These are phyloP conservation scores for Lentinus tigrinus DNA, from an alignment of 768 basidiomycete species.

Conservation along the genomic window DNA sequence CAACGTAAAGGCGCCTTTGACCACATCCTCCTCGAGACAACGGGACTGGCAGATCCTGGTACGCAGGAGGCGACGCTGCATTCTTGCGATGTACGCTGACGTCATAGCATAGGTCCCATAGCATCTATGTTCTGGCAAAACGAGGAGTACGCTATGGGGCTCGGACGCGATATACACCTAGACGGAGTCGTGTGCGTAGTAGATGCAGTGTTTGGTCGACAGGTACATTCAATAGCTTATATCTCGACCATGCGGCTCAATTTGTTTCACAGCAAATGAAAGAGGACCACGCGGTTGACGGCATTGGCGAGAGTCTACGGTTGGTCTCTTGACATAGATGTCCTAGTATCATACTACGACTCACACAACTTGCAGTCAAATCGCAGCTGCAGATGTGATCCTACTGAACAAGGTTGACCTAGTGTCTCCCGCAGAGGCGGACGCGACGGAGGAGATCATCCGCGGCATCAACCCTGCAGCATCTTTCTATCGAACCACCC, in stretches of 20 bases:
- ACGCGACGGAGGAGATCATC: conserved; percentile 57
- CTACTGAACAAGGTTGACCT: conserved; percentile 92
- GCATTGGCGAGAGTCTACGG: conserved; percentile 79
- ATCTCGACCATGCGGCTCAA: too few relatives aligned
- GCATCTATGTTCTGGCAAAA: conserved; percentile 87
- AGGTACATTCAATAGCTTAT: conserved; percentile 33
- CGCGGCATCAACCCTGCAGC: conserved; percentile 78
- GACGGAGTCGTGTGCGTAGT: conserved; percentile 94
- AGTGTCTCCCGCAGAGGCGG: conserved; percentile 45
- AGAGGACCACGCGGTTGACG: conserved; percentile 66
- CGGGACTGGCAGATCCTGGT: conserved; percentile 96
- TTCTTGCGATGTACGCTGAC: not conserved
- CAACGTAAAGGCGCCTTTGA: conserved; percentile 85
- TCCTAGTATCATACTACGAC: too few relatives aligned
- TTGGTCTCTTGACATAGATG: conserved; percentile 31
- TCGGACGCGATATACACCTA: conserved; percentile 67
- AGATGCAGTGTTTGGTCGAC: conserved; percentile 77
- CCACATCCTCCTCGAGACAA: conserved; percentile 94
- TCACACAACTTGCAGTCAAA: too few relatives aligned
- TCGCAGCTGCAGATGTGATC: conserved; percentile 89
- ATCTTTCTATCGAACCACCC: conserved; percentile 69
- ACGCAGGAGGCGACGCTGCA: conserved; percentile 11
- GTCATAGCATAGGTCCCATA: conserved; percentile 60
- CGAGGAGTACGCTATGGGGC: conserved; percentile 71
- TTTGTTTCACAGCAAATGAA: conserved; percentile 70